Conservation (phyloP, 495 filamentous ascomycete genomes). For the Talaromyces thailandensis region DNA sequence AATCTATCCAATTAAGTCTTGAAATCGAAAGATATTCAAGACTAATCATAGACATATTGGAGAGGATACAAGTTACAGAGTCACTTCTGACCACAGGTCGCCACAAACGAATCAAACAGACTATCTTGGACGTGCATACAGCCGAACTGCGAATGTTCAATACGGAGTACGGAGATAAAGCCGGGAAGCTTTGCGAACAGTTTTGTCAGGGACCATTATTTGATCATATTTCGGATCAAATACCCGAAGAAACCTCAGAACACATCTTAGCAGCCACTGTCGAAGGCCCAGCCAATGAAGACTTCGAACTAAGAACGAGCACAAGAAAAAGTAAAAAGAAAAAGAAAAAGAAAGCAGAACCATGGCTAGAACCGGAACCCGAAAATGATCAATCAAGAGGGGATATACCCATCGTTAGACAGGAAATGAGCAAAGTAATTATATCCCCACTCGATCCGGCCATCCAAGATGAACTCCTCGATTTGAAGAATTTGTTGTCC, state of each 20-base stretch:
- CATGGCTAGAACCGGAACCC: too few relatives aligned
- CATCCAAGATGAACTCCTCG: not conserved
- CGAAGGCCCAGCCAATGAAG: too few relatives aligned
- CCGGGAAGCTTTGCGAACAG: not conserved
- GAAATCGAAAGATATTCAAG: not conserved
- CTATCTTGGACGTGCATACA: not conserved
- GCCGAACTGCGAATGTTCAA: not conserved
- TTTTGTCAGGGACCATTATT: not conserved
- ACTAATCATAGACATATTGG: not conserved
- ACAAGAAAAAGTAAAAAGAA: too few relatives aligned
- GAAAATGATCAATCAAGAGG: not conserved
- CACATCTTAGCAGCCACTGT: not conserved
- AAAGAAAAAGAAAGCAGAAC: too few relatives aligned
- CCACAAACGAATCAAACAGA: not conserved
- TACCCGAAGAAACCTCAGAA: not conserved
- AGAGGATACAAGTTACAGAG: not conserved
- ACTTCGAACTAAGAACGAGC: too few relatives aligned
- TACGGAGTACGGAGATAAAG: not conserved
- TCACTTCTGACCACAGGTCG: not conserved
- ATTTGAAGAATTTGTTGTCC: not conserved
- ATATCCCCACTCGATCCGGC: not conserved
- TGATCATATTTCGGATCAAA: not conserved
- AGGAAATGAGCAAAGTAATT: not conserved
- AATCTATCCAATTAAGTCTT: not conserved
- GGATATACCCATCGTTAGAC: not conserved